Evolutionary conservation across 257 asterid genomes (phyloP), one percentile per base, ranked within the genome.

Genomic region (Gentiana straminea): DNA sequence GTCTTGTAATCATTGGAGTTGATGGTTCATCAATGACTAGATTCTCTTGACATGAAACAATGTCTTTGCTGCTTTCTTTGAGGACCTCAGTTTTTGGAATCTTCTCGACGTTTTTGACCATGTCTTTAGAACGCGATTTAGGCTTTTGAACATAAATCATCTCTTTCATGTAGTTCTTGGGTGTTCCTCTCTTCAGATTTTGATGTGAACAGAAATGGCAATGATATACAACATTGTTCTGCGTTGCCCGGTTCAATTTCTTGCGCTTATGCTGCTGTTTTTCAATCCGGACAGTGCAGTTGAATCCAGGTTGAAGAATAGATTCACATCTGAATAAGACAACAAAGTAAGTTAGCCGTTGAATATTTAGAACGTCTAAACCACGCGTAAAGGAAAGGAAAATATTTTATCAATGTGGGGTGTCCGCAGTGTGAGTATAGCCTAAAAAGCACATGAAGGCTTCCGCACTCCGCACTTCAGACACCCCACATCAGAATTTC

Each of bases 181-280:
- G 71, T 5, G 96, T 79, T 68, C 98, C 95, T 70, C 86, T 74
- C 85, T 73, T 75, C 44, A 65, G 8, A 62, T 84, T 87, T 5
- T 13, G 73, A 69, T 86, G 91, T 33, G 75, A 78, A 54, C 96
- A 91, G 59, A 73, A 73, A 57, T 84, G 84, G 48, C 96, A 91
- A 7, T 13, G 75, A 73, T 77, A 84, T 10, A 84, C 79, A 64
- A 79, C 81, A n/a, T 49, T 68, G 51, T 86, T 91, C 63, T 86
- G 78, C 0, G 68, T 52, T 53, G 59, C 34, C 11, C 37, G 46
- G 48, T 58, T 72, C 0, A 70, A 50, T 57, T 69, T 81, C 68
- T 76, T 85, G 65, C 58, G 55, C 36, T 65, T 73, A 13, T 45
- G 69, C 6, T 53, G 64, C 34, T 68, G 74, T 68, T 73, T 82